Conservation (phyloP, 192 early-diverging fungal genomes). For the Linderina pennispora region DNA sequence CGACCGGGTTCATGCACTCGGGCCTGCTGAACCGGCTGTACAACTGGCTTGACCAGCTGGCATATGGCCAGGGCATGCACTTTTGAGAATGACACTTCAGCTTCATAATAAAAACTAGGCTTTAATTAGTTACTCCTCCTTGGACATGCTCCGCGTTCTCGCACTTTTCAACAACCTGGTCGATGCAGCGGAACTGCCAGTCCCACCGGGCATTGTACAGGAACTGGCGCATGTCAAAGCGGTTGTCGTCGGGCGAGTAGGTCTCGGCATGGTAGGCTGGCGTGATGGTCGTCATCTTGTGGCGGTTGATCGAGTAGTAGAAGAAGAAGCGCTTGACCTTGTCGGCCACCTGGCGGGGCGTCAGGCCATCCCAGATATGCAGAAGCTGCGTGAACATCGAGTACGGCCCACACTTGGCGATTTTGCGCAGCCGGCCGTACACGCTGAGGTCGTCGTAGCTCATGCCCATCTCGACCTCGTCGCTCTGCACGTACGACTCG, state of each 20-base stretch:
- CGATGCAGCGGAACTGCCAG: conserved; percentile 90
- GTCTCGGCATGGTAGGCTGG: conserved; percentile 93
- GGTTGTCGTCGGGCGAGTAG: conserved; percentile 96
- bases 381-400: conserved; percentile 91
- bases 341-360: conserved; percentile 59
- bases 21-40: conserved; percentile 61
- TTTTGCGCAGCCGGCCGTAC: conserved; percentile 88
- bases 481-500: conserved; percentile 73
- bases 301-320: conserved; percentile 95
- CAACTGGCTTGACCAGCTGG: conserved; percentile 49
- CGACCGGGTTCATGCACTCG: conserved; percentile 53
- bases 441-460: conserved; percentile 87
- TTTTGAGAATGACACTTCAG: too few relatives aligned
- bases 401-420: conserved; percentile 82
- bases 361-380: conserved; percentile 59
- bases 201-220: conserved; percentile 88
- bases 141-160: not conserved
- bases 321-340: conserved; percentile 97
- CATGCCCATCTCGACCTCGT: conserved; percentile 99
- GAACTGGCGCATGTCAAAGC: conserved; percentile 95
- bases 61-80: too few relatives aligned
- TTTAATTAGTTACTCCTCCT: too few relatives aligned
- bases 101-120: too few relatives aligned
- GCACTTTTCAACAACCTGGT: conserved; percentile 46
- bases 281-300: conserved; percentile 97